A percentile compares a stretch with the other conserved stretches of the same genome.
These are phyloP conservation scores for Suhomyces vadensis DNA, from an alignment of 805 yeast genomes.

Conservation along the genomic window DNA sequence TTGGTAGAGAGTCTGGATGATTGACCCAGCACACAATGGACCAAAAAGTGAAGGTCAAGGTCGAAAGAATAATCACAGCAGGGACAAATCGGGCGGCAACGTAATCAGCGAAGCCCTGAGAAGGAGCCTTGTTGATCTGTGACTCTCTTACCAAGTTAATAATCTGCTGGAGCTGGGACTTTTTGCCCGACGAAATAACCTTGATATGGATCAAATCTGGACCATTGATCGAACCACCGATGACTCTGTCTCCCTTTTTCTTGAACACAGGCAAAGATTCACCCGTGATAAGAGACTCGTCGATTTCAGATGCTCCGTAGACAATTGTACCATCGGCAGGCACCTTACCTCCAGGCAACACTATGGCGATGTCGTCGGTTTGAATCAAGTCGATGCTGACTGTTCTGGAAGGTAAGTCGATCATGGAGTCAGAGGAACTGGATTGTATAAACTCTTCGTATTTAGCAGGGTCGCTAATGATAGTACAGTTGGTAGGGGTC, in stretches of 20 bases:
- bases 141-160: conserved; percentile 86
- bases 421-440: conserved; percentile 12
- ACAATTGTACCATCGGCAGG: conserved; percentile 90
- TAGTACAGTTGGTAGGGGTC: conserved; percentile 74
- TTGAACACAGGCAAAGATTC: conserved; percentile 80
- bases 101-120: conserved; percentile 84
- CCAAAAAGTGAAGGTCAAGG: conserved; percentile 57
- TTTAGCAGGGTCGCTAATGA: conserved; percentile 47
- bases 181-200: conserved; percentile 73
- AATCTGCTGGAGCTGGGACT: conserved; percentile 85
- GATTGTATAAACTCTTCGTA: conserved; percentile 20
- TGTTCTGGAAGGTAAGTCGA: conserved; percentile 40
- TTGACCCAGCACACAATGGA: conserved; percentile 32
- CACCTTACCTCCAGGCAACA: conserved; percentile 82
- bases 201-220: conserved; percentile 66
- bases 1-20: conserved; percentile 39
- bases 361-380: conserved; percentile 69
- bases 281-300: conserved; percentile 91
- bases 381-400: conserved; percentile 81
- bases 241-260: conserved; percentile 56
- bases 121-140: conserved; percentile 85
- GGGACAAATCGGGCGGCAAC: conserved; percentile 88
- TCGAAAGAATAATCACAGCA: conserved; percentile 58
- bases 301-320: conserved; percentile 77
- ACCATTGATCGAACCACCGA: conserved; percentile 92